A percentile compares a stretch with the other conserved stretches of the same genome.
Evolutionary conservation across 2,329 filamentous ascomycete species (phyloP).

Genomic region (Neofusicoccum sp.): DNA sequence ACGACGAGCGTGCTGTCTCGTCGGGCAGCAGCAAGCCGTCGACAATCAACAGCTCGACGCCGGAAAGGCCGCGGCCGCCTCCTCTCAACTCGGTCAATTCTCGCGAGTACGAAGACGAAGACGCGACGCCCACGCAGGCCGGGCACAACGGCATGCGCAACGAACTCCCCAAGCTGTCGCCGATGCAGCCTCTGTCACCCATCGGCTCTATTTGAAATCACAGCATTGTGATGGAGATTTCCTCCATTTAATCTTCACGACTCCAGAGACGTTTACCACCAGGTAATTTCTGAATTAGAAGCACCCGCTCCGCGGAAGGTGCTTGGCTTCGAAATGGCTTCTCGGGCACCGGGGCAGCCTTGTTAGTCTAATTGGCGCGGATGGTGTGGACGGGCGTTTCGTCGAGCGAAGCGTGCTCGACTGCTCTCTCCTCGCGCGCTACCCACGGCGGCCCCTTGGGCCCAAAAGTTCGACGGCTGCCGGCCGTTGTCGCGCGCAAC

Average conservation of each 20-base stretch:
- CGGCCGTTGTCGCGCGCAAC: background rate
- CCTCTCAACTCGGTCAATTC: slow-evolving; percentile 10
- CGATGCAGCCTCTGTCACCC: slow-evolving; percentile 67
- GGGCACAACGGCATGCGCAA: slow-evolving; percentile 37
- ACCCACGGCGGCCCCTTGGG: background rate
- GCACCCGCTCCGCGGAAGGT: background rate
- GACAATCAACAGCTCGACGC: slow-evolving; percentile 30
- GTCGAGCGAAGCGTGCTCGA: background rate
- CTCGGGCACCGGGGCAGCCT: background rate
- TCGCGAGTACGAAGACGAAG: slow-evolving; percentile 23
- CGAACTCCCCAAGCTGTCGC: slow-evolving; percentile 58
- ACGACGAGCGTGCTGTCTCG: slow-evolving; percentile 60
- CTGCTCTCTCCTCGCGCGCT: background rate
- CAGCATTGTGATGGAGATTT: background rate
- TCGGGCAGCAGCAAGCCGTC: slow-evolving; percentile 62
- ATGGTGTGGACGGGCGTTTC: background rate
- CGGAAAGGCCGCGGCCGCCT: slow-evolving; percentile 22
- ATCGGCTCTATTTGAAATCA: slow-evolving; percentile 20
- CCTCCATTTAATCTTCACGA: slow-evolving; percentile 4
- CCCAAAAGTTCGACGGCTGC: background rate
- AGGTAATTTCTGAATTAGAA: slow-evolving; percentile 12
- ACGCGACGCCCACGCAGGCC: slow-evolving; percentile 43
- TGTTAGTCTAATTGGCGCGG: slow-evolving; percentile 6
- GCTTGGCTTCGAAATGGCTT: background rate
- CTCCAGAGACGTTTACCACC: slow-evolving; percentile 7